A percentile compares a stretch with the other conserved stretches of the same genome.
These are phyloP conservation scores for Codiaeum variegatum DNA, from an alignment of 441 rosid species.

Conservation along the genomic window DNA sequence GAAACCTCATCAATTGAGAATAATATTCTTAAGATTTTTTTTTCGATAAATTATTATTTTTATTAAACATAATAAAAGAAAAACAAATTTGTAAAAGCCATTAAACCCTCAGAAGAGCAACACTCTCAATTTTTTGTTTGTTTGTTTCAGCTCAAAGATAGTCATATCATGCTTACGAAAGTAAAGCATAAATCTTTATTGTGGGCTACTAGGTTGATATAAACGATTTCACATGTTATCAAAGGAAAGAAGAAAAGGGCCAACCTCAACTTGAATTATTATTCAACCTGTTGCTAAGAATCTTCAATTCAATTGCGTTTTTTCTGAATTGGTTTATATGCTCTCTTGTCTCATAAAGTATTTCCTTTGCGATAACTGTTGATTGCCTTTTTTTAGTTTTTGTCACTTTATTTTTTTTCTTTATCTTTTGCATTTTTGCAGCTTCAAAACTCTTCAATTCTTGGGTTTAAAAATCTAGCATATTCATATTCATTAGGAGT, in stretches of 20 bases:
- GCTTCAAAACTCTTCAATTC: neutral
- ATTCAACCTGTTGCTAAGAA: constrained; percentile 15
- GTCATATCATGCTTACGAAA: neutral
- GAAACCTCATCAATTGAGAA: too few relatives aligned
- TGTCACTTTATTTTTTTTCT: neutral
- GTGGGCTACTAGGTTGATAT: constrained; percentile 2
- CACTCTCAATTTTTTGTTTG: neutral
- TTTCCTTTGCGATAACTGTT: constrained; percentile 3
- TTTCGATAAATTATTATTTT: too few relatives aligned
- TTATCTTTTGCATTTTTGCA: neutral
- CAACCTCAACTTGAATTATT: constrained; percentile 18
- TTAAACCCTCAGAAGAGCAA: neutral
- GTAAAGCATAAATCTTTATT: neutral
- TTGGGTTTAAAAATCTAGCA: too few relatives aligned
- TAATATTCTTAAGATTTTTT: too few relatives aligned
- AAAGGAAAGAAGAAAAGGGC: constrained; percentile 4
- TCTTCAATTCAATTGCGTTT: constrained; percentile 21
- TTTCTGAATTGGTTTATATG: constrained; percentile 7
- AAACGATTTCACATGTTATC: constrained; percentile 12
- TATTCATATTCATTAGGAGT: too few relatives aligned
- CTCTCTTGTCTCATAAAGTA: constrained; percentile 23
- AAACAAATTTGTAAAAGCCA: too few relatives aligned
- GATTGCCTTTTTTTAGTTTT: neutral
- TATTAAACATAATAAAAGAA: too few relatives aligned
- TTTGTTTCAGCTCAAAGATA: neutral